Base-by-base conservation (phyloP, 176 grass and related monocot species). In the Zizania latifolia region DNA sequence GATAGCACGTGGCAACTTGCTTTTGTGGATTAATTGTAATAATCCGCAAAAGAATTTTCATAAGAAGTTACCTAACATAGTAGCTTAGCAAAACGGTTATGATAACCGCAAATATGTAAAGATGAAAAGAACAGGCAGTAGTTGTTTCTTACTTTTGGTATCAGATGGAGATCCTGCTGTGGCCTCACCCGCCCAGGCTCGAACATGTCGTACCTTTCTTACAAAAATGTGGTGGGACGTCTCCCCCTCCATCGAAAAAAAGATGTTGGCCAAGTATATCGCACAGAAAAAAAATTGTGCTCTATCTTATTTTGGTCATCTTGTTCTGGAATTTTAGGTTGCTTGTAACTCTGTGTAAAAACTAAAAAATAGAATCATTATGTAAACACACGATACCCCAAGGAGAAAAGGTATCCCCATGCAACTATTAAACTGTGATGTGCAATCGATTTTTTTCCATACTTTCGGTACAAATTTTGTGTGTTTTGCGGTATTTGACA, bases 401-500 rank as follows among this genome's bases (percentile, higher is more conserved):
- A 60, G 40, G 12, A 35, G 33, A 63, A 68, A 31, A 50, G 28
- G 57, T 28, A 56, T 58, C 26, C 44, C 27, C n/a, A 32, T 76
- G 10, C 11, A 45, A 16, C 11, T 45, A 13, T 13, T 55, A n/a
- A 72, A 43, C 10, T 14, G 4, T 34, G 2, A 53, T 60, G 10
- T 72, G 58, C 61, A 3, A 21, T 34, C 14, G 13, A 24, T 5
- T 86, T 62, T 7, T 27, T 65, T 50, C 5, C 14, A 15, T 28
- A 17, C 16, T 65, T 28, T 35, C 39, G 78, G 27, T 44, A 41
- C 62, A 26, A n/a, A 58, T 23, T 59, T 10, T 16, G 15, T 6
- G 17, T 31, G 14, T 83, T 2, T 15, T 77, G 8, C 10, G 19
- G 31, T 79, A 46, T 81, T 62, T 86, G 71, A 81, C 51, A 79